Conservation (phyloP, 225 moss, liverwort and hornwort genomes). For the Bryum argenteum region DNA sequence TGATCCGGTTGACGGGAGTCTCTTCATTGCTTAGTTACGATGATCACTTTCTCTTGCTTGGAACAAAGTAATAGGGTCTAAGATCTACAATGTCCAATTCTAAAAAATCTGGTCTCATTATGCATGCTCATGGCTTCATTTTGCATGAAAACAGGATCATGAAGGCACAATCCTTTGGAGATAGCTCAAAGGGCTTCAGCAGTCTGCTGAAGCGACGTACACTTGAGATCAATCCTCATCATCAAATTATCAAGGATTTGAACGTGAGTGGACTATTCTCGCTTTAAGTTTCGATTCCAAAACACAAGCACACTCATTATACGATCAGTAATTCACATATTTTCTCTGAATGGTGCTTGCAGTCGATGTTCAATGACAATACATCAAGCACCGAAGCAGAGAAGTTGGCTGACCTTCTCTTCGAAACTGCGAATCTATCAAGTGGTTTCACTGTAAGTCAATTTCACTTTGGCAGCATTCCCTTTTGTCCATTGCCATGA, state of each 20-base stretch:
- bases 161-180: conserved; percentile 88
- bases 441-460: conserved; percentile 83
- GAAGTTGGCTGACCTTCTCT: conserved; percentile 77
- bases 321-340: not conserved
- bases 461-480: conserved; percentile 15
- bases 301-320: not conserved
- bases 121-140: not conserved
- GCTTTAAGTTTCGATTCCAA: not conserved
- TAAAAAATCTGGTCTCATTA: conserved; percentile 5
- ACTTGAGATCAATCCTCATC: conserved; percentile 92
- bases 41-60: not conserved
- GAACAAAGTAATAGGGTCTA: not conserved
- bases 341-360: conserved; percentile 17
- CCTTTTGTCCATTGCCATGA: not conserved
- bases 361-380: conserved; percentile 75
- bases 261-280: conserved; percentile 55
- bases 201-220: conserved; percentile 67
- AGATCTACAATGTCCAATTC: not conserved
- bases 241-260: conserved; percentile 91
- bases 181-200: conserved; percentile 64
- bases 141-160: conserved; percentile 62
- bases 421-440: conserved; percentile 84
- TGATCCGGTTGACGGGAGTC: not conserved
- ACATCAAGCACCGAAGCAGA: conserved; percentile 57
- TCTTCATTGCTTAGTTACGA: not conserved